Conservation (phyloP, 441 rosid genomes). For the Flueggea neowawraea region DNA sequence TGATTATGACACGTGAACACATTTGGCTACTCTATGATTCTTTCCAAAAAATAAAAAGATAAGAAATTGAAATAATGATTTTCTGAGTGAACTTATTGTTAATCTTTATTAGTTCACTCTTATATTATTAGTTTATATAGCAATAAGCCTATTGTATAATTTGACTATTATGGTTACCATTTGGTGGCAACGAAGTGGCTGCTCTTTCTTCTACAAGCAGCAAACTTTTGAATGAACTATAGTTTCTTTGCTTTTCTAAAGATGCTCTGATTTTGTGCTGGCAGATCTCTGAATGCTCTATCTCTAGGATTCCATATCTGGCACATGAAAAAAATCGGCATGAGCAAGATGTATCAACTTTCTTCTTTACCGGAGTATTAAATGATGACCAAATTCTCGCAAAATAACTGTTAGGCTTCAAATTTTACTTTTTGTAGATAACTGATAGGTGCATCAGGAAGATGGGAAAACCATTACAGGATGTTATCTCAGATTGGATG, state of each 20-base stretch:
- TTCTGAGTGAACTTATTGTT: no score
- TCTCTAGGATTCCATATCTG: conserved; percentile 53
- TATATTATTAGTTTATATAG: no score
- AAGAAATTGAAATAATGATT: no score
- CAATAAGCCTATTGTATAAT: no score
- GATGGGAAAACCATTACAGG: conserved; percentile 62
- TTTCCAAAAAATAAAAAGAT: no score
- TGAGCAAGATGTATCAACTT: conserved; percentile 74
- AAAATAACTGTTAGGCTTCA: neutral
- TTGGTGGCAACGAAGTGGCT: neutral
- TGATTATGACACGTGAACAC: no score
- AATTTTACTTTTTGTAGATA: conserved; percentile 40
- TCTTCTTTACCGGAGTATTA: neutral
- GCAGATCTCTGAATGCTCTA: conserved; percentile 57
- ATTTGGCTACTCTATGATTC: no score
- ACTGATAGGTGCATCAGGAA: conserved; percentile 71
- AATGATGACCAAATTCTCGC: neutral
- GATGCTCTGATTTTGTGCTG: conserved; percentile 3
- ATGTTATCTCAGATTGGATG: conserved; percentile 68
- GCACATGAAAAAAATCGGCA: conserved; percentile 79
- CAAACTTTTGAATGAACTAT: neutral
- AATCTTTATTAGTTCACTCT: no score
- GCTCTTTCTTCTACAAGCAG: neutral
- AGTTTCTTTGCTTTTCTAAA: neutral
- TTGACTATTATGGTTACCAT: no score